These are phyloP conservation scores for Pythium myriotylum DNA, from an alignment of 352 stramenopile genomes.

Conservation along the genomic window DNA sequence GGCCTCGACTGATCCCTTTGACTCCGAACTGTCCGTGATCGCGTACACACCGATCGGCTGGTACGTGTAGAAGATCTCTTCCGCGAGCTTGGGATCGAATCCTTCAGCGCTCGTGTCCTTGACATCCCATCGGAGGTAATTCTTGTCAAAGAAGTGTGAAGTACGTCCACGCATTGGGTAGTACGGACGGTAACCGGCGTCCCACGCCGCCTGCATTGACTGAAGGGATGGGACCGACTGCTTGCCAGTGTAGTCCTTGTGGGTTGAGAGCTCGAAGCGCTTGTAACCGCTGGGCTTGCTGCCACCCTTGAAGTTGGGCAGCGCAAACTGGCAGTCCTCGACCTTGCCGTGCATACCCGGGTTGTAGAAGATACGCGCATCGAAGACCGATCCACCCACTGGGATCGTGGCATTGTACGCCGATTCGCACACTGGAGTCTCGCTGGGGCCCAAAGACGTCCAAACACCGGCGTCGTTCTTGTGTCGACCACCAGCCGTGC, in stretches of 20 bases:
- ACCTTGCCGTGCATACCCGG: conserved; percentile 58
- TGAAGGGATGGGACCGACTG: conserved; percentile 57
- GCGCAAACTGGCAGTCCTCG: conserved; percentile 80
- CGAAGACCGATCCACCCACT: conserved; percentile 57
- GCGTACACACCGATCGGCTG: conserved; percentile 81
- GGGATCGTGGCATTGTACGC: conserved; percentile 60
- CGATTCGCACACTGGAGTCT: conserved; percentile 38
- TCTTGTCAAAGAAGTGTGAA: conserved; percentile 90
- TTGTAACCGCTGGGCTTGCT: conserved; percentile 46
- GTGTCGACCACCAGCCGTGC: conserved; percentile 67
- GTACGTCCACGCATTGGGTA: conserved; percentile 79
- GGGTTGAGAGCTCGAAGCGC: conserved; percentile 47
- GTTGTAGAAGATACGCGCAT: conserved; percentile 85
- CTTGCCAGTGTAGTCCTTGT: conserved; percentile 43
- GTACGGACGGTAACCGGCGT: conserved; percentile 80
- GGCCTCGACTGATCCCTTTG: conserved; percentile 25
- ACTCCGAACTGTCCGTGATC: conserved; percentile 45
- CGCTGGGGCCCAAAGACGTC: conserved; percentile 36
- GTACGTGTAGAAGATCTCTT: conserved; percentile 60
- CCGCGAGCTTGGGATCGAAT: conserved; percentile 55
- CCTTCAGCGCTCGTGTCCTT: conserved; percentile 40
- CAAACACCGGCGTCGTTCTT: conserved; percentile 37
- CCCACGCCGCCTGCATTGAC: conserved; percentile 61
- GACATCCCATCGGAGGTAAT: conserved; percentile 79
- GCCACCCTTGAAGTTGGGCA: conserved; percentile 65